These are phyloP conservation scores for Ophiocordyceps camponoti-leonardi DNA, from an alignment of 2,329 filamentous ascomycete genomes.

Conservation along the genomic window DNA sequence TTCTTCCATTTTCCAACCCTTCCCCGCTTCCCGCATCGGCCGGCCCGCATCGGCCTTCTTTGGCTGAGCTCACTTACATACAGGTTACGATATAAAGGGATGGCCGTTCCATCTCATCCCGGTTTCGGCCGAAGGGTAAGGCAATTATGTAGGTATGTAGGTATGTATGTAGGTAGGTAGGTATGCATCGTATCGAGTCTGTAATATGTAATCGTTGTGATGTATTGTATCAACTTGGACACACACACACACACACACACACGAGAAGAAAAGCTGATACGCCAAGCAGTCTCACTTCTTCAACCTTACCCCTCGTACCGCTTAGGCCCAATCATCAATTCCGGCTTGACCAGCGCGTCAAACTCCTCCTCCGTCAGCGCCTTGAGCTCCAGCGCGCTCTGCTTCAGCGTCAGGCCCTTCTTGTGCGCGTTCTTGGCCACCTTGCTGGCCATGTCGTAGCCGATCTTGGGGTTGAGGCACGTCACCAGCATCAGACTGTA, in stretches of 20 bases:
- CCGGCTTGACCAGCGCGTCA: conserved; percentile 73
- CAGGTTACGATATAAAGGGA: too few species aligned
- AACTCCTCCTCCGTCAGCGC: conserved; percentile 82
- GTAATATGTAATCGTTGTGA: too few species aligned
- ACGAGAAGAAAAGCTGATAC: too few species aligned
- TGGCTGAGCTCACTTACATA: too few species aligned
- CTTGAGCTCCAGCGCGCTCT: conserved; percentile 85
- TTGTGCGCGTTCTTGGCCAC: conserved; percentile 98
- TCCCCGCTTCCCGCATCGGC: not conserved
- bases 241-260: too few species aligned
- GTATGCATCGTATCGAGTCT: too few species aligned
- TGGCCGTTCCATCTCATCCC: too few species aligned
- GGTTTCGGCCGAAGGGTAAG: too few species aligned
- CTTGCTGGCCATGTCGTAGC: conserved; percentile 93
- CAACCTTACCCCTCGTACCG: conserved; percentile 28
- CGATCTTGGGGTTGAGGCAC: conserved; percentile 92
- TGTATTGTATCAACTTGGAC: too few species aligned
- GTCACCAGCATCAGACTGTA: conserved; percentile 89
- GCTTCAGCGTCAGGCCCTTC: conserved; percentile 86
- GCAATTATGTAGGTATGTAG: too few species aligned
- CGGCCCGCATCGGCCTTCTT: not conserved
- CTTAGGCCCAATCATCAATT: conserved; percentile 85
- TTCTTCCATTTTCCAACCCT: too few species aligned
- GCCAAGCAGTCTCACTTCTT: not conserved
- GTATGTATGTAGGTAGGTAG: too few species aligned